Conservation (phyloP, 164 flowering plant genomes). For the Taxillus chinensis region DNA sequence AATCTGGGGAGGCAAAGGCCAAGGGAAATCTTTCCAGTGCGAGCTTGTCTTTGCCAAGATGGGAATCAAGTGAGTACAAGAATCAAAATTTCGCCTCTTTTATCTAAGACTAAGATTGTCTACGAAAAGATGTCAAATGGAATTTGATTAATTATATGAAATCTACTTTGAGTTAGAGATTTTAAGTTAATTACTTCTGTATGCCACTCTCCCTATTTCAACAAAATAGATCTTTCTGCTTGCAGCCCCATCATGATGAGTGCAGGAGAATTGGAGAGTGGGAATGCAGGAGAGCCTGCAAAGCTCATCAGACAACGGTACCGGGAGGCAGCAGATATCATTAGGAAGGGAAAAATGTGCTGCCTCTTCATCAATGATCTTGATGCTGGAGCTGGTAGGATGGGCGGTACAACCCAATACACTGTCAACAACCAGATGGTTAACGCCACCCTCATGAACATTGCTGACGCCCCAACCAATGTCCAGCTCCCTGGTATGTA, state of each 20-base stretch:
- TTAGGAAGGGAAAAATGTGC: slow-evolving; percentile 42
- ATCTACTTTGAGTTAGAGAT: too few relatives aligned
- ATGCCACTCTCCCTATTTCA: too few relatives aligned
- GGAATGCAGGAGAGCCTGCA: slow-evolving; percentile 46
- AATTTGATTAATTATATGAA: too few relatives aligned
- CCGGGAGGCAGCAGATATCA: slow-evolving; percentile 42
- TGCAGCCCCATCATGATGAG: slow-evolving; percentile 46
- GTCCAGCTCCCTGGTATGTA: slow-evolving; percentile 51
- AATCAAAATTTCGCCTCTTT: neutral
- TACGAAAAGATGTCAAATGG: too few relatives aligned
- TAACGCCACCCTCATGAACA: slow-evolving; percentile 50
- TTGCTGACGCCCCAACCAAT: slow-evolving; percentile 45
- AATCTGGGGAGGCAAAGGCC: slow-evolving; percentile 65
- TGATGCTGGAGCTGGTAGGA: slow-evolving; percentile 46
- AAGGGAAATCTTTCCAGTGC: slow-evolving; percentile 61
- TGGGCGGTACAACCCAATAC: slow-evolving; percentile 45
- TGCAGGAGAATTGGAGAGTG: slow-evolving; percentile 44
- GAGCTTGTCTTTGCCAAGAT: slow-evolving; percentile 51
- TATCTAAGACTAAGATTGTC: too few relatives aligned
- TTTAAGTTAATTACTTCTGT: too few relatives aligned
- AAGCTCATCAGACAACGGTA: slow-evolving; percentile 41
- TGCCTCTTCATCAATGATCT: slow-evolving; percentile 43
- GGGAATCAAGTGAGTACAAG: slow-evolving; percentile 34
- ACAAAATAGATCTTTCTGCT: too few relatives aligned
- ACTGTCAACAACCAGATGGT: slow-evolving; percentile 57